Base-by-base conservation (phyloP, 2,329 filamentous ascomycete genomes). In the Botrytis hyacinthi region DNA sequence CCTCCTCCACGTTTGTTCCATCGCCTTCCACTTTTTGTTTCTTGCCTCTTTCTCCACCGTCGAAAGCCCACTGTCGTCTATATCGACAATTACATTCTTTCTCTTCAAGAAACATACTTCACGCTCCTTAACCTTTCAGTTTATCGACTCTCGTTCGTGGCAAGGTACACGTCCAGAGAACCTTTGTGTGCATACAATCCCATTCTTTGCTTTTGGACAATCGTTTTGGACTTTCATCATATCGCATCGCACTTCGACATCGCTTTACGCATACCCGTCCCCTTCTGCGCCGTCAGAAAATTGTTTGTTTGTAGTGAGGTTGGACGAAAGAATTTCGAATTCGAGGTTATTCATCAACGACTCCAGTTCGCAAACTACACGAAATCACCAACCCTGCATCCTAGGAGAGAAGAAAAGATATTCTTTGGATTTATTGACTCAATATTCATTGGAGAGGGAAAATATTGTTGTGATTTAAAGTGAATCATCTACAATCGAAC, bases 91-190 rank as follows among this genome's bases (percentile, higher is more conserved):
- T 35, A 42, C 46, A 54, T 68, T 67, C 70, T 18, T 67, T 72
- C 46, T 44, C n/a, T 46, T 44, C n/a, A 16, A 59, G 61, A 63
- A 51, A 71, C 46, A 68, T 72, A 44, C 46, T 67, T 71, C 69
- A 51, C 54, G 18, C 69, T 71, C 69, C 2, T 67, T 72, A 67
- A 6, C 35, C 35, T 40, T n/a, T 26, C 35, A 4, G 1, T 63
- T 26, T 4, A 40, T 32, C n/a, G 29, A 20, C 48, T 44, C 51
- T 61, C 67, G 9, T 35, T 60, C 51, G 67, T 70, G 67, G 40
- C 67, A 60, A 70, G 67, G 51, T 35, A 70, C 67, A 70, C 67
- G 37, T 35, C 1, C 4, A 22, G 40, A 37, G 51, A 42, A 44
- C 10, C 26, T 7, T 68, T 68, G 65, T 54, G 65, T 68, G 26